Conservation (phyloP, 2,329 filamentous ascomycete species). For the Colletotrichum sp. region DNA sequence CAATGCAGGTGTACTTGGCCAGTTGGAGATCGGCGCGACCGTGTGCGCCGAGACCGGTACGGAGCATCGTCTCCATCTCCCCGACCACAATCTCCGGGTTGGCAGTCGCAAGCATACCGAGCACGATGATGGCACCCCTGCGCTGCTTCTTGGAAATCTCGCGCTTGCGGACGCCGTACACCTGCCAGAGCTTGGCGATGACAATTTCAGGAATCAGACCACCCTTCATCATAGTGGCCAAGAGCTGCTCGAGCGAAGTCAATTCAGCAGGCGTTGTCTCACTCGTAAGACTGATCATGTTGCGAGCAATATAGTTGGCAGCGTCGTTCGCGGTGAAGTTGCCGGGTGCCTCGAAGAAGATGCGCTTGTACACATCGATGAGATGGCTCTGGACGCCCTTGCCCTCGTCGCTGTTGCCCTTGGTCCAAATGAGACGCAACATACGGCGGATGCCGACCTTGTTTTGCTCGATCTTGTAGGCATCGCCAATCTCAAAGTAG, state of each 20-base stretch:
- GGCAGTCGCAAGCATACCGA: constrained; percentile 95
- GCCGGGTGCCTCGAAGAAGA: constrained; percentile 95
- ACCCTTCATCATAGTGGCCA: constrained; percentile 97
- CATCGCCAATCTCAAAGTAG: constrained; percentile 93
- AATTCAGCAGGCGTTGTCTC: constrained; percentile 93
- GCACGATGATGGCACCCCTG: constrained; percentile 90
- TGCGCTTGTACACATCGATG: constrained; percentile 93
- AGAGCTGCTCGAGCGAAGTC: constrained; percentile 91
- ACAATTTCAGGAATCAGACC: constrained; percentile 86
- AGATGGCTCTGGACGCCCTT: constrained; percentile 97
- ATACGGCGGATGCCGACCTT: constrained; percentile 92
- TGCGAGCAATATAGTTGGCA: constrained; percentile 93
- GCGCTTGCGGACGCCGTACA: constrained; percentile 91
- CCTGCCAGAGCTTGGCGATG: constrained; percentile 93
- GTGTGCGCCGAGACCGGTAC: constrained; percentile 82
- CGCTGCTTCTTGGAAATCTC: constrained; percentile 93
- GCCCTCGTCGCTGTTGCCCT: constrained; percentile 98
- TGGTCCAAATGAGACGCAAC: constrained; percentile 98
- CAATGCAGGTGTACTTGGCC: constrained; percentile 95
- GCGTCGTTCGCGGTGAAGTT: constrained; percentile 87
- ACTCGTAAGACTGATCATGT: constrained; percentile 99
- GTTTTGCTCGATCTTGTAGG: constrained; percentile 94
- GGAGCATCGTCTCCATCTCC: constrained; percentile 93
- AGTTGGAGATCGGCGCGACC: constrained; percentile 85
- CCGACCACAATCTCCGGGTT: constrained; percentile 91